These are phyloP conservation scores for Lepraria neglecta DNA, from an alignment of 495 filamentous ascomycete species.

Conservation along the genomic window DNA sequence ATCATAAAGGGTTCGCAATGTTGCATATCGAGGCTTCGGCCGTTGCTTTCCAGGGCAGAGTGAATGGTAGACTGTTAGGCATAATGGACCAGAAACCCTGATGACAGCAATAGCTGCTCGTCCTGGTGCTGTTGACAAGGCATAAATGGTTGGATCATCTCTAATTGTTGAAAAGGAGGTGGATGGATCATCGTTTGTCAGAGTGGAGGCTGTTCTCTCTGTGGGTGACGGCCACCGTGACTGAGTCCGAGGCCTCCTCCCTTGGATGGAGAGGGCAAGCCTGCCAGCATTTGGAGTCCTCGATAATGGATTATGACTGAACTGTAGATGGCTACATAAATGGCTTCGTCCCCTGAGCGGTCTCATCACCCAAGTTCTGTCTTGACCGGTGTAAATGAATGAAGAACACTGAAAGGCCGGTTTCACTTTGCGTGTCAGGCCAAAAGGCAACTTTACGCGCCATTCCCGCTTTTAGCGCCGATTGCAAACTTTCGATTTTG, in stretches of 20 bases:
- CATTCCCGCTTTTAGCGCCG: constrained; percentile 1
- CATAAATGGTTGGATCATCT: constrained; percentile 69
- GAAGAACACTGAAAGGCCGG: no score
- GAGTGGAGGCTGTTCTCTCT: background rate
- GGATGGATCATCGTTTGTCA: background rate
- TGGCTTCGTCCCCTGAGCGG: no score
- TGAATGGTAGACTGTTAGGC: constrained; percentile 62
- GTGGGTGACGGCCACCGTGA: background rate
- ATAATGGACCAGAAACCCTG: constrained; percentile 75
- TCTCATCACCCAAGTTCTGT: no score
- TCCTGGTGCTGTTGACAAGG: constrained; percentile 80
- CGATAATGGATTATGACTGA: no score
- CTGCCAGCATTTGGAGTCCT: no score
- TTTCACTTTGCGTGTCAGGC: no score
- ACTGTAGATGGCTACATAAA: no score
- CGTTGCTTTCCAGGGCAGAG: constrained; percentile 61
- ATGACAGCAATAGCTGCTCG: constrained; percentile 89
- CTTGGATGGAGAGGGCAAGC: no score
- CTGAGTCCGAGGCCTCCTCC: background rate
- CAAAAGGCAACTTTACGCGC: background rate
- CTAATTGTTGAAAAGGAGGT: background rate
- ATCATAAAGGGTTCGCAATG: constrained; percentile 68
- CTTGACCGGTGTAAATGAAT: no score
- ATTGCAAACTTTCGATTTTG: background rate
- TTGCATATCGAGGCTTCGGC: constrained; percentile 69